Base-by-base conservation (phyloP, 2,329 filamentous ascomycete genomes). In the Clarireedia monteithiana region DNA sequence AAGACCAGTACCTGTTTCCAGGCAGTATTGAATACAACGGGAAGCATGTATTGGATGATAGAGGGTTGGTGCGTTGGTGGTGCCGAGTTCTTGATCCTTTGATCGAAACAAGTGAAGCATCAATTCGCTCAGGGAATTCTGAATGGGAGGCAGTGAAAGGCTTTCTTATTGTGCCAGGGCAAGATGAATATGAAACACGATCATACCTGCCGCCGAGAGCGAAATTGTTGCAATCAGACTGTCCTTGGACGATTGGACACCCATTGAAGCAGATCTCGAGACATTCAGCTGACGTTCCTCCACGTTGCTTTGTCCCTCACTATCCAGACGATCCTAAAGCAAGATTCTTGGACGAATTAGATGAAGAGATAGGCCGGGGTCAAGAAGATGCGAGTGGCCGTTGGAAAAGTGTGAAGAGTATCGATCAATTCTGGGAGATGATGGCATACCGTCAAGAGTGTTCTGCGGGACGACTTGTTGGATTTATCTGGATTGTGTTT, bases 401-500 rank as follows among this genome's bases (percentile, higher is more conserved):
- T 56, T 99, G 94, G 94, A 88, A 84, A 68, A 91, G 87, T 58
- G 84, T 96, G 24, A 85, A 80, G 68, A 88, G 84, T 0, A 74
- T 99, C 42, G 88, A 91, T n/a, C 85, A 91, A 63, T 99, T 99
- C 67, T 99, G 94, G 94, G 94, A 99, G 60, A 88, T 95, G 80
- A 97, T 99, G 92, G 86, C 91, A 0, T 97, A 89, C 68, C 80
- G 94, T 56, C 94, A 97, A 69, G 94, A 99, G 68, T 99, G 94
- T 67, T 96, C 91, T 0, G 89, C 91, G 36, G 95, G 94, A 0
- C 80, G 91, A 17, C 78, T 96, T 67, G 95, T 96, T 0, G 95
- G 95, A 0, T 99, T 99, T 63, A 78, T 97, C 26, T 99, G 95
- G 92, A 74, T 96, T 26, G 85, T 96, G 0, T 87, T 96, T 70